Evolutionary conservation across 139 green algal species (phyloP).

Genomic region (Astrephomene gubernaculifera): DNA sequence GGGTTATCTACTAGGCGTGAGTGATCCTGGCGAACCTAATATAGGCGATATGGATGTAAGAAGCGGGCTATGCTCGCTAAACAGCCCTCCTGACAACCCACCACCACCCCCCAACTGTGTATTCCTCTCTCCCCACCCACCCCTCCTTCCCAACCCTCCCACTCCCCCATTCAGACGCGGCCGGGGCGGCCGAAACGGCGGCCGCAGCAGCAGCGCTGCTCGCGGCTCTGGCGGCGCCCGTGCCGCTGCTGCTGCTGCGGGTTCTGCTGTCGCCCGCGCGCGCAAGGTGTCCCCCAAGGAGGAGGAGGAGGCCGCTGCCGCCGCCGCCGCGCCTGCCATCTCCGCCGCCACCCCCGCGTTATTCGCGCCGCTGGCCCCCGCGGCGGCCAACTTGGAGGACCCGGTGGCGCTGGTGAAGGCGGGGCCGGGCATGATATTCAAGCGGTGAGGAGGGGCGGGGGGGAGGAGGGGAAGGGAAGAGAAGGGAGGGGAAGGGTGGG

Average conservation of each 20-base stretch:
- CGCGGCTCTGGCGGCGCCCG: not conserved
- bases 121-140: not conserved
- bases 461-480: too few relatives aligned
- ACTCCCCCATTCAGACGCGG: slow-evolving; percentile 6
- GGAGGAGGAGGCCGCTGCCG: not conserved
- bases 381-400: not conserved
- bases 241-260: not conserved
- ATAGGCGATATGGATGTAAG: too few relatives aligned
- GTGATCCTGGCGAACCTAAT: too few relatives aligned
- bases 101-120: too few relatives aligned
- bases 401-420: not conserved
- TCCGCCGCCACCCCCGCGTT: not conserved
- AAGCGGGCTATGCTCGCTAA: too few relatives aligned
- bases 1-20: too few relatives aligned
- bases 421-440: not conserved
- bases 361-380: not conserved
- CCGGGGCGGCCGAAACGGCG: not conserved
- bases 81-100: too few relatives aligned
- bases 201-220: too few relatives aligned
- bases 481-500: too few relatives aligned
- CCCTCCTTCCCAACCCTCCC: not conserved
- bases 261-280: too few relatives aligned
- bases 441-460: slow-evolving; percentile 3
- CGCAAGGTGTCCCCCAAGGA: not conserved
- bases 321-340: not conserved